phyloP scores from a whole-genome alignment of 2,329 filamentous ascomycete genomes.

The Stemphylium beticola region DNA sequence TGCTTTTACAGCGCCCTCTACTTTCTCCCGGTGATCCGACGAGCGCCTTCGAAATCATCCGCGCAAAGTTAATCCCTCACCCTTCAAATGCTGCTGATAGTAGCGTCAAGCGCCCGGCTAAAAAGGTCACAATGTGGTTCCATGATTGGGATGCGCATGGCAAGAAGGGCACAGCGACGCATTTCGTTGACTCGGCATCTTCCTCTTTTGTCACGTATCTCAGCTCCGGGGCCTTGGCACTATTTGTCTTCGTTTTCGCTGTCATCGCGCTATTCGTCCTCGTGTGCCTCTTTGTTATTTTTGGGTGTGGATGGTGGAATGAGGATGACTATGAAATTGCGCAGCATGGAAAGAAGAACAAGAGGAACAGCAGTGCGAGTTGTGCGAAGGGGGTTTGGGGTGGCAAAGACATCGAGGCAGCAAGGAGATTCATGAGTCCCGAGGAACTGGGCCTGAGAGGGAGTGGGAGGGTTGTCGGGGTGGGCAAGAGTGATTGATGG shows the following conservation, averaged over 20 bases:
- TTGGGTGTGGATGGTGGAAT: conserved; percentile 31
- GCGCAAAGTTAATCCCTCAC: conserved; percentile 21
- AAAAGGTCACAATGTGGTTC: conserved; percentile 31
- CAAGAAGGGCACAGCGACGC: conserved; percentile 34
- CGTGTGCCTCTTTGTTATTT: conserved; percentile 34
- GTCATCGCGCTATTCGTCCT: conserved; percentile 34
- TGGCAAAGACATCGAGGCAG: conserved; percentile 30
- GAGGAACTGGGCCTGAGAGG: conserved; percentile 37
- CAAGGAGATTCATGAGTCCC: conserved; percentile 31
- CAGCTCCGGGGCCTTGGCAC: conserved; percentile 31
- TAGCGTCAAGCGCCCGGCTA: background rate
- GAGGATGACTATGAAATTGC: conserved; percentile 38
- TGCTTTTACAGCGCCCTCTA: conserved; percentile 35
- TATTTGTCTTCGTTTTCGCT: conserved; percentile 31
- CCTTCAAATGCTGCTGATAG: background rate
- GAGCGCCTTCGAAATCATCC: conserved; percentile 34
- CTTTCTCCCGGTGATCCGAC: conserved; percentile 27
- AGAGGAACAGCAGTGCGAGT: conserved; percentile 14
- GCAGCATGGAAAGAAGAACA: conserved; percentile 33
- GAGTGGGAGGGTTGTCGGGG: conserved; percentile 36
- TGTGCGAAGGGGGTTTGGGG: conserved; percentile 12
- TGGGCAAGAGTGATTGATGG: conserved; percentile 43
- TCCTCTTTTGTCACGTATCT: conserved; percentile 25
- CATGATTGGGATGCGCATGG: conserved; percentile 40
- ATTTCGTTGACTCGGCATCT: conserved; percentile 18